Evolutionary conservation across 441 rosid genomes (phyloP), one percentile per base, ranked within the genome.

Genomic region (Gossypium trilobum): DNA sequence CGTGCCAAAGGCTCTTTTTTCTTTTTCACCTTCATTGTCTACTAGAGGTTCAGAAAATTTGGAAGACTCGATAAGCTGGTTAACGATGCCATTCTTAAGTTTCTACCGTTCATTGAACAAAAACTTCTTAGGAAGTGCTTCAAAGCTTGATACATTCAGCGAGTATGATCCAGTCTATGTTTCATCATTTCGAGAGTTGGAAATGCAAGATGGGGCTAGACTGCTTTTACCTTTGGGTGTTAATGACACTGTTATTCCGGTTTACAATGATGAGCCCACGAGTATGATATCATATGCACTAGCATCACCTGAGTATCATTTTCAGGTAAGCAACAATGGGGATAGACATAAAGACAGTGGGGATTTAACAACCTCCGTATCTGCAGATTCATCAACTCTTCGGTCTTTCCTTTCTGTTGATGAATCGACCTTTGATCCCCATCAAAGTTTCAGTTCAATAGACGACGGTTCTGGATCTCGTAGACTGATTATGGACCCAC

Each of bases 211-310:
- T 64, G 93, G 92, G 31, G 91, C 90, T 60, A 81, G 88, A 82
- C 82, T 90, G 68, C 86, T 90, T 75, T 85, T 93, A 9, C 96
- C 98, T 3, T 83, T 87, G 75, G 92, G 98, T 67, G 60, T 85
- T 63, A 81, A 88, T 73, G 97, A 91, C 79, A 82, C 88, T n/a
- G 89, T 90, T 80, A 80, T 95, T 80, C 98, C 98, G 22, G 90
- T 95, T 56, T 90, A 83, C 17, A 10, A 61, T 77, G 99, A 93
- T 74, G 99, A 95, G 66, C 98, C 96, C 64, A 93, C 99, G 4
- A 93, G 99, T 79, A 81, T 90, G 67, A 90, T 95, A 72, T 73
- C 99, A 16, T 89, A 95, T 82, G 98, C 96, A 48, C 72, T 95
- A 76, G 80, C 57, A 64, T 89, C 94, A 63, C 79, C 89, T 0